A percentile compares a stretch with the other conserved stretches of the same genome.
These are phyloP conservation scores for Allium sativum DNA, from an alignment of 106 monocot genomes.

Conservation along the genomic window DNA sequence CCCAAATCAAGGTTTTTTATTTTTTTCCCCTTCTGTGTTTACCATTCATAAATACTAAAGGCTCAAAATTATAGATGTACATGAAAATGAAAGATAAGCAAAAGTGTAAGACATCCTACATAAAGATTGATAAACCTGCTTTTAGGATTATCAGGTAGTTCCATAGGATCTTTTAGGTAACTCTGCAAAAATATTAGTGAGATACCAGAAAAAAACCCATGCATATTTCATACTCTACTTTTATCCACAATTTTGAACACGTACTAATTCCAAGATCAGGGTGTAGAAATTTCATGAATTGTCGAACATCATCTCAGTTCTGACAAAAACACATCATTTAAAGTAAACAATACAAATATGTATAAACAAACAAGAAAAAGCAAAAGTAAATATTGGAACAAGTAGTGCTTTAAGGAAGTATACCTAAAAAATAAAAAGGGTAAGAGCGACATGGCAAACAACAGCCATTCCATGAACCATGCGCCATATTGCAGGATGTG, in stretches of 20 bases:
- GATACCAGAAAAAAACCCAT: background rate
- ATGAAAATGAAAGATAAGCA: conserved; percentile 6
- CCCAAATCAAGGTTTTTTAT: too few species aligned
- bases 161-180: conserved; percentile 95
- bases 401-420: background rate
- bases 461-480: conserved; percentile 91
- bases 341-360: background rate
- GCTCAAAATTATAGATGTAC: too few species aligned
- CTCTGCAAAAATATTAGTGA: conserved; percentile 32
- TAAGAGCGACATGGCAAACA: conserved; percentile 87
- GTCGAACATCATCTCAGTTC: conserved; percentile 89
- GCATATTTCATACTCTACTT: background rate
- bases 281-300: conserved; percentile 92
- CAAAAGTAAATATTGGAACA: background rate
- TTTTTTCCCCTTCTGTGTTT: too few species aligned
- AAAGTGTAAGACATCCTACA: conserved; percentile 62
- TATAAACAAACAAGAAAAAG: background rate
- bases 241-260: background rate
- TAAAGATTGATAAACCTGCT: conserved; percentile 97
- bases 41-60: too few species aligned
- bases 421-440: conserved; percentile 96
- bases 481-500: conserved; percentile 91
- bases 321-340: conserved; percentile 15
- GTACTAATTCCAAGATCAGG: conserved; percentile 94
- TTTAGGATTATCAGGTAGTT: conserved; percentile 81